These are phyloP conservation scores for Linum tenue DNA, from an alignment of 345 rosid genomes.

Conservation along the genomic window DNA sequence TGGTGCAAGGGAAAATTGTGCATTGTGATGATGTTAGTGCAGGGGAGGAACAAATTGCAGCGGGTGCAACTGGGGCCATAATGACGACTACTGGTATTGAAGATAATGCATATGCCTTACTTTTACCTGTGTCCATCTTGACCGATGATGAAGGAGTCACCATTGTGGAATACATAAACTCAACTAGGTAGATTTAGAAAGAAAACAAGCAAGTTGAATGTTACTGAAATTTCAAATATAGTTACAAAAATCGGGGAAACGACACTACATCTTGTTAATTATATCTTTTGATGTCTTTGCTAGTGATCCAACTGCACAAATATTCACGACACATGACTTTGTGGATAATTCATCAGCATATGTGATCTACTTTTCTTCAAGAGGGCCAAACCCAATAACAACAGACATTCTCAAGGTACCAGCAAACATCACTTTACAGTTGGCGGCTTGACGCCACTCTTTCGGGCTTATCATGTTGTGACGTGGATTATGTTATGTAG, in stretches of 20 bases:
- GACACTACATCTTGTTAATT: neutral
- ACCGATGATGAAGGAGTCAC: neutral
- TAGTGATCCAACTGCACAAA: neutral
- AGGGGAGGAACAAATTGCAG: neutral
- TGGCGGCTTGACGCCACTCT: too few species aligned
- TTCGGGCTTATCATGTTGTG: neutral
- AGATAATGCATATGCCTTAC: slow-evolving; percentile 13
- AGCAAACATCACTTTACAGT: neutral
- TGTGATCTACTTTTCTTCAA: slow-evolving; percentile 7
- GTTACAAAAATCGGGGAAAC: too few species aligned
- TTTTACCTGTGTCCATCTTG: slow-evolving; percentile 23
- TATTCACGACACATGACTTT: neutral
- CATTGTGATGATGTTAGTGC: neutral
- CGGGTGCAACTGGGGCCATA: slow-evolving; percentile 22
- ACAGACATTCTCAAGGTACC: neutral
- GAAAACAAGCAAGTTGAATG: neutral
- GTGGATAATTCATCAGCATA: neutral
- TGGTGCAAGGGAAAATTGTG: slow-evolving; percentile 10
- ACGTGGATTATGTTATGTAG: slow-evolving; percentile 10
- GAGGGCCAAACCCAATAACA: slow-evolving; percentile 12
- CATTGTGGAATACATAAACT: slow-evolving; percentile 22
- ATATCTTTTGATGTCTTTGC: neutral
- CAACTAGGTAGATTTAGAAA: slow-evolving; percentile 16
- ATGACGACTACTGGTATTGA: neutral
- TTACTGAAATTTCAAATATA: too few species aligned